phyloP scores from a whole-genome alignment of 2,329 filamentous ascomycete species.

The Talaromyces sp. region DNA sequence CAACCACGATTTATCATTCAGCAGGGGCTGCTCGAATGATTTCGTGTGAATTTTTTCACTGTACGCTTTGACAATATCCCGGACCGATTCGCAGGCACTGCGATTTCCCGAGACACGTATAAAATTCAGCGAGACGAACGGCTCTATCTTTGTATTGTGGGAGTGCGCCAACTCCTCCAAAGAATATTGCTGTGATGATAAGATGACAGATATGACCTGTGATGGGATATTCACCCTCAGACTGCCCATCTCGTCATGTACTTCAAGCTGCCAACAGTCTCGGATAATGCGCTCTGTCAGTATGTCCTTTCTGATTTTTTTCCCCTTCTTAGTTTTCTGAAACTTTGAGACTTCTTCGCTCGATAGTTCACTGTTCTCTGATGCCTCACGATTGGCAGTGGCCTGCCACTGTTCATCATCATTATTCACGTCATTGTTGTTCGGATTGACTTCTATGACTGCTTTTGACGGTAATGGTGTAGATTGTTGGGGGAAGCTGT shows the following conservation, averaged over 20 bases:
- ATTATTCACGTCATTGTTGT: neutral
- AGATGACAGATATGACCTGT: constrained; percentile 30
- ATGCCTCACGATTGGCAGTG: neutral
- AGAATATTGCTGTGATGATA: constrained; percentile 33
- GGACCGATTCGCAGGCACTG: constrained; percentile 32
- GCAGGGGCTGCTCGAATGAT: constrained; percentile 25
- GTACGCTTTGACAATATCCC: constrained; percentile 32
- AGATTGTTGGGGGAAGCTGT: constrained; percentile 11
- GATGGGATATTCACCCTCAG: constrained; percentile 33
- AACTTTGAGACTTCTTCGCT: constrained; percentile 21
- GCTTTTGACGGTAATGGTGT: neutral
- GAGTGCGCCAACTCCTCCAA: constrained; percentile 33
- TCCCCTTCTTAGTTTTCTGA: constrained; percentile 16
- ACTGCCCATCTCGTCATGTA: constrained; percentile 35
- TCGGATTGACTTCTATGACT: neutral
- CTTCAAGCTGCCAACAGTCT: constrained; percentile 38
- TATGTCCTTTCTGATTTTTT: constrained; percentile 28
- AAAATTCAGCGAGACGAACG: constrained; percentile 32
- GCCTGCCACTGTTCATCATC: constrained; percentile 5
- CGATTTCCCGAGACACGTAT: constrained; percentile 37
- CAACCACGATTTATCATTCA: constrained; percentile 16
- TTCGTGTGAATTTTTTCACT: constrained; percentile 30
- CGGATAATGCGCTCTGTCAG: constrained; percentile 37
- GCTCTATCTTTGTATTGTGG: constrained; percentile 36
- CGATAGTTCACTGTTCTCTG: neutral